These are phyloP conservation scores for Nyssa sinensis DNA, from an alignment of 148 eudicot species.

Conservation along the genomic window DNA sequence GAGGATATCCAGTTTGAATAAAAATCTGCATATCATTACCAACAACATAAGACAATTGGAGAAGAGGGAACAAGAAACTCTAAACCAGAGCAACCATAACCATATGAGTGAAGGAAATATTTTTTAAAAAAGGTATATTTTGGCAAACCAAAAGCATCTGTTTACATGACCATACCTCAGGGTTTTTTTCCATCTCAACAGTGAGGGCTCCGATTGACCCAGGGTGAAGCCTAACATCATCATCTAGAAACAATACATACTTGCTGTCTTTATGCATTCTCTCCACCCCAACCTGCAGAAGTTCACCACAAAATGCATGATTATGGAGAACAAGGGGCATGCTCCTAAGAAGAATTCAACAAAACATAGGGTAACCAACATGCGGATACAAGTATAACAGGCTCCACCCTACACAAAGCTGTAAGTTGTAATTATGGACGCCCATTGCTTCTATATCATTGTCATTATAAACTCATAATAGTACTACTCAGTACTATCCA, in stretches of 20 bases:
- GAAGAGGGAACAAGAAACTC: neutral
- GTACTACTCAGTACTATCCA: neutral
- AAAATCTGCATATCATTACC: constrained; percentile 64
- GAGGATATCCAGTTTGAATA: constrained; percentile 98
- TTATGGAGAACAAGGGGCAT: neutral
- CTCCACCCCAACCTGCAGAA: constrained; percentile 83
- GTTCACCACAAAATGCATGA: constrained; percentile 7
- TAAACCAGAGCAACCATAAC: neutral
- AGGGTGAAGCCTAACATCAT: constrained; percentile 96
- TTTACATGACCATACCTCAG: constrained; percentile 54
- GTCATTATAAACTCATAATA: neutral
- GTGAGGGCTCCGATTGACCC: constrained; percentile 97
- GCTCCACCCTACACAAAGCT: neutral
- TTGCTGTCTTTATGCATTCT: constrained; percentile 94
- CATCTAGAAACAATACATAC: constrained; percentile 92
- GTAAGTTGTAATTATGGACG: neutral
- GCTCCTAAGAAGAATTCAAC: neutral
- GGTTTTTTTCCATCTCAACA: constrained; percentile 90
- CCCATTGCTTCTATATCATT: neutral
- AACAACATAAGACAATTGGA: constrained; percentile 7
- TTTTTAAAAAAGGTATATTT: neutral
- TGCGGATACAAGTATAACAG: neutral
- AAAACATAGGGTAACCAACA: neutral
- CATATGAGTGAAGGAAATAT: constrained; percentile 36
- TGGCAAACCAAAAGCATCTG: neutral